Conservation (phyloP, 352 stramenopile species). For the Globisporangium acanthophoron region DNA sequence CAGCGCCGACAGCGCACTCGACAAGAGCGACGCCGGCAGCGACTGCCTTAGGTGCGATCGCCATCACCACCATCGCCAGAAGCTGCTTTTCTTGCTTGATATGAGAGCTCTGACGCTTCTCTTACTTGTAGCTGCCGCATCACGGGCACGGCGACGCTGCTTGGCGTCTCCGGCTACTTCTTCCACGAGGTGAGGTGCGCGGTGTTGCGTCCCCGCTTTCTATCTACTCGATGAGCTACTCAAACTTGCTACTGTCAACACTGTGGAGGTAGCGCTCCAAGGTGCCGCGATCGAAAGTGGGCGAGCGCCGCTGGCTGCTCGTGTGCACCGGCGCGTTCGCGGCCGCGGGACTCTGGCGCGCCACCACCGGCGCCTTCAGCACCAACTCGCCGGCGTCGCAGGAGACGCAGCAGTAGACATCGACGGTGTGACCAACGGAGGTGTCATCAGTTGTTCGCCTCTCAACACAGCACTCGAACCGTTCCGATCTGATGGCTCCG, state of each 20-base stretch:
- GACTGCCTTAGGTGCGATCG: too few relatives aligned
- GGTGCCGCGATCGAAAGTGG: conserved; percentile 28
- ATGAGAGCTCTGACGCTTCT: too few relatives aligned
- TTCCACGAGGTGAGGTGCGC: conserved; percentile 31
- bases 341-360: conserved; percentile 39
- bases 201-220: background rate
- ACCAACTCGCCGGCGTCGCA: background rate
- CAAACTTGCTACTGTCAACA: background rate
- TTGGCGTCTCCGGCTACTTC: conserved; percentile 51
- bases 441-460: too few relatives aligned
- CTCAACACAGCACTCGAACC: too few relatives aligned
- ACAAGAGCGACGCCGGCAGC: too few relatives aligned
- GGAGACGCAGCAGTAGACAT: background rate
- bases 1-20: too few relatives aligned
- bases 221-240: background rate
- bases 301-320: conserved; percentile 56
- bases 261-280: conserved; percentile 28
- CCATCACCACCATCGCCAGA: too few relatives aligned
- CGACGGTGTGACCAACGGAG: too few relatives aligned
- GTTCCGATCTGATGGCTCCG: too few relatives aligned
- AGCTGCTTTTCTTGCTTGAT: too few relatives aligned
- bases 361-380: conserved; percentile 38
- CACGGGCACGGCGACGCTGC: conserved; percentile 35
- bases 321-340: conserved; percentile 44
- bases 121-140: too few relatives aligned